Evolutionary conservation across 2,329 filamentous ascomycete genomes (phyloP).

Genomic region (Colletotrichum gigasporum): DNA sequence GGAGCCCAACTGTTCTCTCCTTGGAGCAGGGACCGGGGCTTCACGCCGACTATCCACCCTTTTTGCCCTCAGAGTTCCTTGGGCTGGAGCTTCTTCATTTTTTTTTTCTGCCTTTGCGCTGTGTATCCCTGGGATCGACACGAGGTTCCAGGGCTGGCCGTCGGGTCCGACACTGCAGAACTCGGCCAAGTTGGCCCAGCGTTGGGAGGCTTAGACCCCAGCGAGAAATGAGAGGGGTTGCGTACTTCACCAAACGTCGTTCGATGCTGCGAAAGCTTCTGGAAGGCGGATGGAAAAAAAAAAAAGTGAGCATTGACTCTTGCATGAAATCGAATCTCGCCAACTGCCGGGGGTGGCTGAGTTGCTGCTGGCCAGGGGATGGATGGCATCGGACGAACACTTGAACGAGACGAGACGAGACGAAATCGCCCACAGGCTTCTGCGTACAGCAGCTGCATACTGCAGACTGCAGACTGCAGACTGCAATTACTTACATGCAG

Average conservation of each 20-base stretch:
- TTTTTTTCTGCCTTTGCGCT: no score
- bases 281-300: constrained; percentile 13
- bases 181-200: background rate
- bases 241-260: background rate
- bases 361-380: background rate
- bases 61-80: no score
- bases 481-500: no score
- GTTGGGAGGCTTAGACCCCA: constrained; percentile 19
- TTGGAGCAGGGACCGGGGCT: constrained; percentile 22
- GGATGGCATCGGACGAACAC: constrained; percentile 21
- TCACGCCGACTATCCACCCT: background rate
- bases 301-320: background rate
- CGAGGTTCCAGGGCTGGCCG: constrained; percentile 11
- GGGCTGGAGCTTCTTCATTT: constrained; percentile 3
- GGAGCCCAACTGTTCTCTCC: constrained; percentile 17
- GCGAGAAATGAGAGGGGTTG: constrained; percentile 15
- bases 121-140: constrained; percentile 18
- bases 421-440: no score
- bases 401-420: constrained; percentile 1
- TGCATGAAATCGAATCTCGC: constrained; percentile 25
- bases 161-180: background rate
- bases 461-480: no score
- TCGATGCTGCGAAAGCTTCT: constrained; percentile 17
- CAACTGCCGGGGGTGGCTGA: constrained; percentile 7
- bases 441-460: background rate